phyloP scores from a whole-genome alignment of 495 filamentous ascomycete genomes.

The Cudoniella acicularis region DNA sequence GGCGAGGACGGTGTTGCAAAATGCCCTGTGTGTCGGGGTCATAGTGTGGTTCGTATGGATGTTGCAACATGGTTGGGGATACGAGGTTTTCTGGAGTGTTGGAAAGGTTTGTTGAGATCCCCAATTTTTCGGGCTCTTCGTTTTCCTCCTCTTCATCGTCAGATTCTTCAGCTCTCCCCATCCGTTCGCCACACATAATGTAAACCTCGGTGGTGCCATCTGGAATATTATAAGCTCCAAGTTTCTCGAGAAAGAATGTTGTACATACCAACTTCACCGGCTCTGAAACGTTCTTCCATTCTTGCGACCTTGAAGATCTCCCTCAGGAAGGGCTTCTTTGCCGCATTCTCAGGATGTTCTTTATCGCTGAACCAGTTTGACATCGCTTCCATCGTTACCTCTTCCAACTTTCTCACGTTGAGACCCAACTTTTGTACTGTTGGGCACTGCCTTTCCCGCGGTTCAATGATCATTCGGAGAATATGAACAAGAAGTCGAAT shows the following conservation, averaged over 20 bases:
- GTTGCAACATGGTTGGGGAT: conserved; percentile 2
- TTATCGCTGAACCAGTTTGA: conserved; percentile 41
- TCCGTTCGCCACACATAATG: conserved; percentile 22
- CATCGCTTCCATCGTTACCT: conserved; percentile 41
- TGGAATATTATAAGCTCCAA: conserved; percentile 4
- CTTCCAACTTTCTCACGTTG: conserved; percentile 42
- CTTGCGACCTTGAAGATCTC: conserved; percentile 67
- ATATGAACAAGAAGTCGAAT: conserved; percentile 60
- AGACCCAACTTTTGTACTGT: conserved; percentile 26
- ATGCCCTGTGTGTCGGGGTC: neutral
- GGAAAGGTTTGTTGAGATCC: neutral
- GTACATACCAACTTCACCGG: conserved; percentile 57
- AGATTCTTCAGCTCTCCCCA: conserved; percentile 3
- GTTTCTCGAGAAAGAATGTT: neutral
- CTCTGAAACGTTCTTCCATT: conserved; percentile 56
- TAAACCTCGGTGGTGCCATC: conserved; percentile 14
- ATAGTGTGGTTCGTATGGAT: neutral
- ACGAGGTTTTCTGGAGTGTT: conserved; percentile 16
- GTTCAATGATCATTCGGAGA: conserved; percentile 49
- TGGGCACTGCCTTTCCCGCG: conserved; percentile 33
- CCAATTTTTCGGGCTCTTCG: conserved; percentile 9
- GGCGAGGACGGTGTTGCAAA: neutral
- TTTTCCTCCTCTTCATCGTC: conserved; percentile 20
- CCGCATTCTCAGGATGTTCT: conserved; percentile 36
- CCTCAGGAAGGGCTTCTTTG: conserved; percentile 46